phyloP scores from a whole-genome alignment of 768 basidiomycete species.

The Tulasnella sp. region DNA sequence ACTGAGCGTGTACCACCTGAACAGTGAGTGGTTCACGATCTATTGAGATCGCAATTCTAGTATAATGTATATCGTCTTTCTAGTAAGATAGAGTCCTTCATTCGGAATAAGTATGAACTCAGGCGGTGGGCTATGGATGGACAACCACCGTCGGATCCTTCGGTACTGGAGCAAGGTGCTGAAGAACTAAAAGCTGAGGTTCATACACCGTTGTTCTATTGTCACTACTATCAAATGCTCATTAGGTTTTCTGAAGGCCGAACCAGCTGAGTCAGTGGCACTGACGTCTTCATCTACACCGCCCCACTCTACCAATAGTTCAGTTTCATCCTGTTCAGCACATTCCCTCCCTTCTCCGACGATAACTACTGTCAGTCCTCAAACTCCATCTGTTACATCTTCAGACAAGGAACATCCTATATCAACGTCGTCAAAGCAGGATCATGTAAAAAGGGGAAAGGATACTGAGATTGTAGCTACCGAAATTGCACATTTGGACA shows the following conservation, averaged over 20 bases:
- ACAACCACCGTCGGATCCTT: conserved; percentile 68
- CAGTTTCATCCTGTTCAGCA: conserved; percentile 4
- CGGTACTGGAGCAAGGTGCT: conserved; percentile 45
- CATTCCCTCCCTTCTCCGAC: conserved; percentile 11
- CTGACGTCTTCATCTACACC: conserved; percentile 14
- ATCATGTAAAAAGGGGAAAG: too few relatives aligned
- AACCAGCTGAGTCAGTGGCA: too few relatives aligned
- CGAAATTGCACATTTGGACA: too few relatives aligned
- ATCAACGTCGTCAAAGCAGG: conserved; percentile 2
- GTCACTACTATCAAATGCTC: too few relatives aligned
- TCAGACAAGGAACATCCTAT: background rate
- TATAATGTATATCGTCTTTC: background rate
- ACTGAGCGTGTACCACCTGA: conserved; percentile 84
- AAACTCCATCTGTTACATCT: conserved; percentile 2
- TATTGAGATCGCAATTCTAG: background rate
- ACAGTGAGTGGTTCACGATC: conserved; percentile 47
- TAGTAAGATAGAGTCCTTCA: conserved; percentile 96
- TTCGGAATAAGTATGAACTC: conserved; percentile 92
- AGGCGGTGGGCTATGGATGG: conserved; percentile 90
- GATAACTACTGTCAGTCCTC: conserved; percentile 16
- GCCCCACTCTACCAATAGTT: conserved; percentile 5
- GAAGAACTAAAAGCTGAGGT: background rate
- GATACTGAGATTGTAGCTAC: too few relatives aligned
- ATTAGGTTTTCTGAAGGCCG: too few relatives aligned
- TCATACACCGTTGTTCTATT: background rate